A percentile compares a stretch with the other conserved stretches of the same genome.
phyloP scores from a whole-genome alignment of 805 yeast genomes.

The Candida maesae region DNA sequence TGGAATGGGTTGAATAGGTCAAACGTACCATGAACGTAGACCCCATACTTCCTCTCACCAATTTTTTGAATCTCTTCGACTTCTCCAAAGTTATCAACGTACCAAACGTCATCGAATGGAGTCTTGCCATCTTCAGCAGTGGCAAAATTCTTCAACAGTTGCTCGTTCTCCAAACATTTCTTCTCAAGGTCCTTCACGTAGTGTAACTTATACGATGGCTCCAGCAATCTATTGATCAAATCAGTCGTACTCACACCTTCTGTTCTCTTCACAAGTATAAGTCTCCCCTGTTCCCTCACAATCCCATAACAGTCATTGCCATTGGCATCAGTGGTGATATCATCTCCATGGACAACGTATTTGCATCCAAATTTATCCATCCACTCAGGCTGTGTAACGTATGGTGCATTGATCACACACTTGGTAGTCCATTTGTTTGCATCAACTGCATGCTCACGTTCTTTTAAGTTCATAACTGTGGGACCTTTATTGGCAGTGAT shows the following conservation, averaged over 20 bases:
- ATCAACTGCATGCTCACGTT: constrained; percentile 78
- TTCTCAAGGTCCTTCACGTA: constrained; percentile 11
- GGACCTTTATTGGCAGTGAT: constrained; percentile 84
- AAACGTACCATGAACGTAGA: constrained; percentile 78
- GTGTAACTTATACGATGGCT: constrained; percentile 18
- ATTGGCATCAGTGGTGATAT: constrained; percentile 92
- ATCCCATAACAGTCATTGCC: constrained; percentile 90
- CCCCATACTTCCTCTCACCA: constrained; percentile 25
- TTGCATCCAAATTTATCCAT: constrained; percentile 73
- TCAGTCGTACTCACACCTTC: constrained; percentile 95
- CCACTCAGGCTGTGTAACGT: constrained; percentile 75
- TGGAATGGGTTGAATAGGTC: constrained; percentile 95
- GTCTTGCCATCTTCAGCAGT: constrained; percentile 56
- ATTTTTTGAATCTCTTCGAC: constrained; percentile 17
- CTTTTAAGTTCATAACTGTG: constrained; percentile 82
- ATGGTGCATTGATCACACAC: constrained; percentile 79
- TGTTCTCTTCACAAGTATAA: constrained; percentile 89
- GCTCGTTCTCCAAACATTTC: constrained; percentile 3
- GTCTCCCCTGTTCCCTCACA: constrained; percentile 81
- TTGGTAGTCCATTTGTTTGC: constrained; percentile 87
- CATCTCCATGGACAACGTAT: constrained; percentile 98
- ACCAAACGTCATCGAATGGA: constrained; percentile 54
- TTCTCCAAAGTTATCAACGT: constrained; percentile 33
- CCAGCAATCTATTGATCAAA: constrained; percentile 81
- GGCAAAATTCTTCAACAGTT: constrained; percentile 44